Evolutionary conservation across 768 basidiomycete species (phyloP), one percentile per base, ranked within the genome.

Genomic region (Cystofilobasidium ferigula): DNA sequence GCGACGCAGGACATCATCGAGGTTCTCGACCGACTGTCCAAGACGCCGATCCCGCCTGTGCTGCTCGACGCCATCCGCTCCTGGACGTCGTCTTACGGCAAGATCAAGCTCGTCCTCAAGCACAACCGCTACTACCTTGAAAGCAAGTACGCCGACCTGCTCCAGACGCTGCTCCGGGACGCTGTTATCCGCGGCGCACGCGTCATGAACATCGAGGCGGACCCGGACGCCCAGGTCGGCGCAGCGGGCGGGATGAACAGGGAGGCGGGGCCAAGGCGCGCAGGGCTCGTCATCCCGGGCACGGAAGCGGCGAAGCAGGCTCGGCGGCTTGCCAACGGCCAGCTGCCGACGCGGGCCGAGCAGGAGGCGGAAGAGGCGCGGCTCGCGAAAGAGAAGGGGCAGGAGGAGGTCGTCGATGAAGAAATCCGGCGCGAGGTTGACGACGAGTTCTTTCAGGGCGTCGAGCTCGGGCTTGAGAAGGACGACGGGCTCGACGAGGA

Each of bases 1-100:
- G 90, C 98, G 75, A 98, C 95, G 12, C 87, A 94, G 71, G 93
- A 98, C 76, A 98, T 98, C 71, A 95, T 98, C 76, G 91, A 93
- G 80, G 94, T 97, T 71, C 68, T 80, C 22, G 74, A 75, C 26
- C 73, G 79, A 16, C 70, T 80, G 34, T 74, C 73, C 67, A 81
- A 75, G 67, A 77, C 78, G 13, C 94, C 93, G 2, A 87, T 99
- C 8, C 92, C 95, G 0, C 86, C 89, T 48, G 82, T 81, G 54
- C 89, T 98, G 70, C 82, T 85, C 57, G 79, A 82, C 14, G 89
- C 92, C 73, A 98, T 99, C 71, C 85, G 88, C 71, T 87, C 89
- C 69, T 88, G 93, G 70, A 99, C 95, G 0, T 77, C 91, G 63
- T 95, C 93, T 61, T 98, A 97, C 72, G 95, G 95, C 61, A 99